These are phyloP conservation scores for Fomes fomentarius DNA, from an alignment of 1,284 basidiomycete species.

Conservation along the genomic window DNA sequence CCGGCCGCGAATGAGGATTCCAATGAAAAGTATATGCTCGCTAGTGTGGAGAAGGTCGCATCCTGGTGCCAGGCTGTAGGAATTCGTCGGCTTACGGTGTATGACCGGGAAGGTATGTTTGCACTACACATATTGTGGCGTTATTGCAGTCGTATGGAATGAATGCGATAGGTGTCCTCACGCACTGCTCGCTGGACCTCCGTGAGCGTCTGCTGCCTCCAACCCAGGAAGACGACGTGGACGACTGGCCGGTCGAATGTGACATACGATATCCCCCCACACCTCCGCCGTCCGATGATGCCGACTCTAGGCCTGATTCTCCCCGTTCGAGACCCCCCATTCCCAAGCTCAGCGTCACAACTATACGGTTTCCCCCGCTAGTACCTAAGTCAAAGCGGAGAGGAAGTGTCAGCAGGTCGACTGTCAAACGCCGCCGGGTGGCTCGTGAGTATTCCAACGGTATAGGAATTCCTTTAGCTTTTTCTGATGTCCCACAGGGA, in stretches of 20 bases:
- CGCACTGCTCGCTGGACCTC: slow-evolving; percentile 44
- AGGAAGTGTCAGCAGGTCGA: slow-evolving; percentile 17
- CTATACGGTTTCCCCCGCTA: slow-evolving; percentile 36
- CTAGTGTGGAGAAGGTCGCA: slow-evolving; percentile 54
- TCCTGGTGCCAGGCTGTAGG: slow-evolving; percentile 63
- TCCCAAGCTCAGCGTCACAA: slow-evolving; percentile 40
- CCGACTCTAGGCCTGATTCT: slow-evolving; percentile 61
- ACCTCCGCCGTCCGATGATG: slow-evolving; percentile 70
- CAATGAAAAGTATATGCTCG: slow-evolving; percentile 47
- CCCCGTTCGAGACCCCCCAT: slow-evolving; percentile 41
- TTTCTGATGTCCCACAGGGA: background rate
- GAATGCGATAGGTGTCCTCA: slow-evolving; percentile 47
- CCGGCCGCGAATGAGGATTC: slow-evolving; percentile 34
- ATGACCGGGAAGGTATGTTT: slow-evolving; percentile 67
- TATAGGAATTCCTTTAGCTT: background rate
- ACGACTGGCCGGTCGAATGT: slow-evolving; percentile 52
- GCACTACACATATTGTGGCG: background rate
- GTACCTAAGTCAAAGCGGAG: slow-evolving; percentile 19
- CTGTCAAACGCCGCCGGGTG: slow-evolving; percentile 29
- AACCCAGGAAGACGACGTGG: slow-evolving; percentile 33
- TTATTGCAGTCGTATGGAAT: background rate
- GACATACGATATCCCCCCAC: slow-evolving; percentile 66
- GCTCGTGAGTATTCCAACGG: slow-evolving; percentile 7
- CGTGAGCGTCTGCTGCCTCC: slow-evolving; percentile 38
- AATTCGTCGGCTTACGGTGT: slow-evolving; percentile 64